phyloP scores from a whole-genome alignment of 768 basidiomycete genomes.

The Pulveroboletus ravenelii region DNA sequence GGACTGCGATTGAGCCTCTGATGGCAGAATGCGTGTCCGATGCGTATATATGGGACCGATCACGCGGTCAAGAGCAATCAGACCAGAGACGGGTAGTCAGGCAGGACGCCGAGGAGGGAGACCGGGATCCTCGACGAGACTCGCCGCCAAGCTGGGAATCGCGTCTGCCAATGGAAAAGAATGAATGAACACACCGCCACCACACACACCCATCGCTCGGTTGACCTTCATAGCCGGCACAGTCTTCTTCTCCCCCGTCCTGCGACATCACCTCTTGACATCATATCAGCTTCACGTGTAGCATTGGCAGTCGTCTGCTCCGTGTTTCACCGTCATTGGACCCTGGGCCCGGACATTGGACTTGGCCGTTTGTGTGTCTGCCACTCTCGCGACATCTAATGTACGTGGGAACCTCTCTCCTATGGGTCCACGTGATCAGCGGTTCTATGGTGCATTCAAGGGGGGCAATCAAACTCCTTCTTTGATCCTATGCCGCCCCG shows the following conservation, averaged over 20 bases:
- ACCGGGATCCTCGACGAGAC: slow-evolving; percentile 10
- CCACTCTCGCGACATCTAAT: no score
- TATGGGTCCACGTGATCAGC: no score
- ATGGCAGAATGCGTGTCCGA: neutral
- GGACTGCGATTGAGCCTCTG: slow-evolving; percentile 1
- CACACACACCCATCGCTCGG: neutral
- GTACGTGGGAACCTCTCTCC: neutral
- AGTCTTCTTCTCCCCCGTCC: neutral
- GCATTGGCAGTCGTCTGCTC: neutral
- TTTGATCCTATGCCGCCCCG: neutral
- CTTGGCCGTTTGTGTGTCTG: no score
- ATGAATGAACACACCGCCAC: neutral
- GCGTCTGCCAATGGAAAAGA: slow-evolving; percentile 5
- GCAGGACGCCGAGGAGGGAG: neutral
- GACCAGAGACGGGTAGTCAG: neutral
- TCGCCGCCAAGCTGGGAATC: slow-evolving; percentile 10
- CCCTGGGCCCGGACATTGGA: no score
- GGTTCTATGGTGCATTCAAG: no score
- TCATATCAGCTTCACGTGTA: neutral
- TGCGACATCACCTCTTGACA: neutral
- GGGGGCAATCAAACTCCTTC: no score
- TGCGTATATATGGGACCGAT: slow-evolving; percentile 2
- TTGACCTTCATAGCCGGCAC: slow-evolving; percentile 2
- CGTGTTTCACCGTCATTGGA: no score
- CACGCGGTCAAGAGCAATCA: neutral